A percentile compares a stretch with the other conserved stretches of the same genome.
Evolutionary conservation across 2,329 filamentous ascomycete genomes (phyloP).

Genomic region (Penicillium frequentans): DNA sequence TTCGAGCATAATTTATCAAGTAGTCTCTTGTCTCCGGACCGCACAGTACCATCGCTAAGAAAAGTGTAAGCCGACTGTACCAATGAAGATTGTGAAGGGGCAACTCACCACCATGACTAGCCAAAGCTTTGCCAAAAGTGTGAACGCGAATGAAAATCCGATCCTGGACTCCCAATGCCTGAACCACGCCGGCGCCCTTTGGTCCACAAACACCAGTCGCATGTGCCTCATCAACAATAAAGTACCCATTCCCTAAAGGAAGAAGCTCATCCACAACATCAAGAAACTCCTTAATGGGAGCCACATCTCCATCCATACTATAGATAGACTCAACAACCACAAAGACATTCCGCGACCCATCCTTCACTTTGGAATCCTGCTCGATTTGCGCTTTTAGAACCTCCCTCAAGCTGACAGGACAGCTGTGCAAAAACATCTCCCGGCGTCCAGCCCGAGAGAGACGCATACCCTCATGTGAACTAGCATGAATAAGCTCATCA

Average conservation of each 20-base stretch:
- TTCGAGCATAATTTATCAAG: constrained; percentile 74
- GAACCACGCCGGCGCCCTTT: constrained; percentile 52
- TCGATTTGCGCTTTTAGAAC: constrained; percentile 34
- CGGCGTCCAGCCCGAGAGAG: constrained; percentile 56
- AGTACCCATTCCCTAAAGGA: constrained; percentile 56
- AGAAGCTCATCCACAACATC: constrained; percentile 57
- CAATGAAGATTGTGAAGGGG: neutral
- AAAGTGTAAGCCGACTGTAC: neutral
- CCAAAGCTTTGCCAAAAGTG: constrained; percentile 56
- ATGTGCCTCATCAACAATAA: constrained; percentile 60
- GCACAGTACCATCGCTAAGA: constrained; percentile 61
- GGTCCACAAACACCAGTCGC: constrained; percentile 53
- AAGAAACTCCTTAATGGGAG: constrained; percentile 63
- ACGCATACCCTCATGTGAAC: constrained; percentile 74
- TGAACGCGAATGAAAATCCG: constrained; percentile 53
- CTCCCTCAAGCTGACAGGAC: constrained; percentile 35
- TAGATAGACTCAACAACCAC: constrained; percentile 72
- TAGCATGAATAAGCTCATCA: constrained; percentile 76
- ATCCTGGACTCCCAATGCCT: constrained; percentile 50
- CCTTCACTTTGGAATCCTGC: constrained; percentile 31
- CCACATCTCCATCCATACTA: constrained; percentile 80
- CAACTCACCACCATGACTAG: constrained; percentile 65
- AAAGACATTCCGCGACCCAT: constrained; percentile 58
- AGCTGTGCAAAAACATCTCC: constrained; percentile 52
- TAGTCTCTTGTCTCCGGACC: constrained; percentile 61